Percentiles rank a stretch among this genome's conserved stretches.
Conservation (phyloP, 2,329 filamentous ascomycete genomes). For the Clonostachys sp. region DNA sequence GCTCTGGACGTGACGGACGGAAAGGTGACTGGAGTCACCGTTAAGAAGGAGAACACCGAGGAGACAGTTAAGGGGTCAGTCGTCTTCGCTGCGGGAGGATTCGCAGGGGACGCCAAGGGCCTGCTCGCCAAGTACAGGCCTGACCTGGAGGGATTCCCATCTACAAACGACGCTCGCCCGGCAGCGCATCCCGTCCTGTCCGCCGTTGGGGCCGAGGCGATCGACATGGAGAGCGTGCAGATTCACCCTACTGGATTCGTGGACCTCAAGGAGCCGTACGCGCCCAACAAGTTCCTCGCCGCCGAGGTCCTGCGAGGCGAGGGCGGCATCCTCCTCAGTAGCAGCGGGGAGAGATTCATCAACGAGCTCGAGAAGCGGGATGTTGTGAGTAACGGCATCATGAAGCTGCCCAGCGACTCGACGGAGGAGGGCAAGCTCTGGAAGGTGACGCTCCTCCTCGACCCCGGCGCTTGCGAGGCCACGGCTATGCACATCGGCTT, state of each 20-base stretch:
- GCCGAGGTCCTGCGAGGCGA: slow-evolving; percentile 60
- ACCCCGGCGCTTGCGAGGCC: slow-evolving; percentile 50
- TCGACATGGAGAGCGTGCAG: slow-evolving; percentile 55
- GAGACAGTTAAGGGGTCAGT: slow-evolving; percentile 36
- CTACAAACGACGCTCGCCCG: slow-evolving; percentile 56
- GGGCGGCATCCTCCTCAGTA: slow-evolving; percentile 50
- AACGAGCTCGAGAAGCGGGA: slow-evolving; percentile 59
- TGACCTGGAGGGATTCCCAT: slow-evolving; percentile 54
- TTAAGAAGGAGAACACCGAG: background rate
- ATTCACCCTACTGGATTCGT: slow-evolving; percentile 63
- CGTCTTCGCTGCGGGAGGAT: slow-evolving; percentile 57
- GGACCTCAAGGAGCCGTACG: slow-evolving; percentile 38
- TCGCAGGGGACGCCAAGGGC: slow-evolving; percentile 56
- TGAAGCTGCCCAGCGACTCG: slow-evolving; percentile 20
- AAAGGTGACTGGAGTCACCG: background rate
- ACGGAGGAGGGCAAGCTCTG: slow-evolving; percentile 41
- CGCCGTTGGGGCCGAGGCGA: slow-evolving; percentile 30
- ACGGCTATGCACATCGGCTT: slow-evolving; percentile 55
- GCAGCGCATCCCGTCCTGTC: slow-evolving; percentile 43
- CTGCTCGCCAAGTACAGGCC: slow-evolving; percentile 51
- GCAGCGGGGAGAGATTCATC: slow-evolving; percentile 48
- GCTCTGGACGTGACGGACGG: background rate
- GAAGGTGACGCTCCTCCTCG: slow-evolving; percentile 53
- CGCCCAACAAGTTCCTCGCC: slow-evolving; percentile 55
- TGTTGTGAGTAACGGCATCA: slow-evolving; percentile 48